Evolutionary conservation across 2,329 filamentous ascomycete genomes (phyloP), one percentile per base, ranked within the genome.

Genomic region (Xylaria sp.): DNA sequence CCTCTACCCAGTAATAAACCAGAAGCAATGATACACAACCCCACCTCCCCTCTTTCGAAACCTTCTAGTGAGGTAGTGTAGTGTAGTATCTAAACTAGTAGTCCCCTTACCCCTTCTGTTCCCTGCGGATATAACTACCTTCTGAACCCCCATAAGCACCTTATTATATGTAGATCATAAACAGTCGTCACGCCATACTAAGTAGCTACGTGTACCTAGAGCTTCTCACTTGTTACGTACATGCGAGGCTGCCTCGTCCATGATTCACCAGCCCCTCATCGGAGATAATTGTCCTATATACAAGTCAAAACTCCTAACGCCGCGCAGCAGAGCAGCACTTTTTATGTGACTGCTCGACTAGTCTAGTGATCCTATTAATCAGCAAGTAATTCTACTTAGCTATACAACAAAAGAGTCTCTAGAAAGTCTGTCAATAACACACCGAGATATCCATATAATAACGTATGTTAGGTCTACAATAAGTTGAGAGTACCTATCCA

Each of bases 401-500:
- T 2, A n/a, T 21, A 47, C 16, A 23, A 42, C 40, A 32, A 59
- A 2, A 32, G 21, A 32, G 25, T 32, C 23, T 29, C n/a, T 1
- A 21, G 25, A 18, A 32, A 54, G 18, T 55, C 2, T 32, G 5
- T 13, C 8, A 50, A 18, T 37, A 1, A 32, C 50, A 44, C 29
- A 51, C 53, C 6, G 16, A 59, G 21, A n/a, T 32, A 35, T 47
- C 16, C 27, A 55, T 51, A 21, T 25, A 48, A 54, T 27, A n/a
- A 50, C 44, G 27, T 37, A 16, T 32, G 12, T 60, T 48, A 60
- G 48, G 21, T 63, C 47, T 69, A 69, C 63, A 69, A 25, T 57
- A 67, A 69, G 67, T 64, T 60, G 67, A 58, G 67, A 67, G 64
- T 57, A 66, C 54, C 27, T 60, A n/a, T 59, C 54, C 21, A 21